phyloP scores from a whole-genome alignment of 495 filamentous ascomycete species.

The Aspergillus leporis region DNA sequence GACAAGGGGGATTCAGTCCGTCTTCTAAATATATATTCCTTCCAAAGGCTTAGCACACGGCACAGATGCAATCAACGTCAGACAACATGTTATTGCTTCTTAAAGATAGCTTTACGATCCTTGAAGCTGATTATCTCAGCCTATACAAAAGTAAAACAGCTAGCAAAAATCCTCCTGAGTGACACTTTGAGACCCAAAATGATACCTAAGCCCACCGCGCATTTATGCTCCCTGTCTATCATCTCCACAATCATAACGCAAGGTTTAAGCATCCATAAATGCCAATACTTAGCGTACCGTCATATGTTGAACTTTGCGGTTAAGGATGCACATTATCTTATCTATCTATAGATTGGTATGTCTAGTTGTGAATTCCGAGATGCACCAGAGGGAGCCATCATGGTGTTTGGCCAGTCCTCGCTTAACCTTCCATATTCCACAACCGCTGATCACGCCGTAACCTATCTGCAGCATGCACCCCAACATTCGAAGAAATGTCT shows the following conservation, averaged over 20 bases:
- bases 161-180: too few relatives aligned
- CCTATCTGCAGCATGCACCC: conserved; percentile 5
- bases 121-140: too few relatives aligned
- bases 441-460: conserved; percentile 6
- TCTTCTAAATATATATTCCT: not conserved
- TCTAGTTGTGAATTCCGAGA: too few relatives aligned
- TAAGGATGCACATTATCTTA: too few relatives aligned
- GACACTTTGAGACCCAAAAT: not conserved
- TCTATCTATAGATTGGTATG: too few relatives aligned
- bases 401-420: too few relatives aligned
- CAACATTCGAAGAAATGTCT: conserved; percentile 8
- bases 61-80: too few relatives aligned
- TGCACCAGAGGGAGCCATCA: too few relatives aligned
- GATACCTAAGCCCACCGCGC: not conserved
- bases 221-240: not conserved
- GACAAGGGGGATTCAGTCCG: not conserved
- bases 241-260: not conserved
- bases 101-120: too few relatives aligned
- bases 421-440: not conserved
- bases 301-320: not conserved
- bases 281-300: not conserved
- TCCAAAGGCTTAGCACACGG: too few relatives aligned
- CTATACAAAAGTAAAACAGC: too few relatives aligned
- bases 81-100: not conserved
- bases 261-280: not conserved